Evolutionary conservation across 176 grass and related monocot species (phyloP).

Genomic region (Oryza punctata): DNA sequence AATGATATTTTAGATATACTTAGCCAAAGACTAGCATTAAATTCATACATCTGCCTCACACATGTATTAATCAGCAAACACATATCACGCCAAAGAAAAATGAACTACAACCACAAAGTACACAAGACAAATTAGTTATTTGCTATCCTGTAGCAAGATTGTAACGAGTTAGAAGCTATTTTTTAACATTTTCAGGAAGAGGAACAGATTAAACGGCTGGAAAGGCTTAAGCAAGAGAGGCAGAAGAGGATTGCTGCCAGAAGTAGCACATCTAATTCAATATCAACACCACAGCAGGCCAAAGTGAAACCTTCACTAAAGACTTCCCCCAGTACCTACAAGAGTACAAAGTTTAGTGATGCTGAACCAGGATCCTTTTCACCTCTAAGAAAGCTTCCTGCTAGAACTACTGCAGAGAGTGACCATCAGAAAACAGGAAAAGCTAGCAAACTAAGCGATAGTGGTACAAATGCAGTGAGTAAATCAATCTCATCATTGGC

Average conservation of each 20-base stretch:
- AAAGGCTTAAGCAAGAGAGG: conserved; percentile 83
- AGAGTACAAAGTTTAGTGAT: conserved; percentile 59
- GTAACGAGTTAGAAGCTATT: neutral
- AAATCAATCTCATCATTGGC: conserved; percentile 66
- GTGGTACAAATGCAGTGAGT: conserved; percentile 50
- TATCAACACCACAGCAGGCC: conserved; percentile 43
- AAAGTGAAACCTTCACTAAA: conserved; percentile 59
- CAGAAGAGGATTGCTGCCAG: conserved; percentile 93
- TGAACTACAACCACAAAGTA: neutral
- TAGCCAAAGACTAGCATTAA: neutral
- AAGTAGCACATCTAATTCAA: conserved; percentile 41
- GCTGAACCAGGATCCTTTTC: conserved; percentile 51
- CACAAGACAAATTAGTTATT: neutral
- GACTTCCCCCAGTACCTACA: conserved; percentile 50
- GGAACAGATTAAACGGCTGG: conserved; percentile 85
- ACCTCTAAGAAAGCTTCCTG: conserved; percentile 46
- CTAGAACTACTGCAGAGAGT: conserved; percentile 43
- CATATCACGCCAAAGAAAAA: neutral
- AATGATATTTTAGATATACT: neutral
- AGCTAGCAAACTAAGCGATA: conserved; percentile 41
- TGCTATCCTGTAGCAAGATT: neutral
- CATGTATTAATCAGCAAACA: neutral
- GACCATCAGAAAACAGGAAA: conserved; percentile 45
- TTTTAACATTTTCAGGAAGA: conserved; percentile 62
- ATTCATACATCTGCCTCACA: neutral